Conservation (phyloP, 371 early-diverging fungal genomes). For the Lichtheimia ramosa region DNA sequence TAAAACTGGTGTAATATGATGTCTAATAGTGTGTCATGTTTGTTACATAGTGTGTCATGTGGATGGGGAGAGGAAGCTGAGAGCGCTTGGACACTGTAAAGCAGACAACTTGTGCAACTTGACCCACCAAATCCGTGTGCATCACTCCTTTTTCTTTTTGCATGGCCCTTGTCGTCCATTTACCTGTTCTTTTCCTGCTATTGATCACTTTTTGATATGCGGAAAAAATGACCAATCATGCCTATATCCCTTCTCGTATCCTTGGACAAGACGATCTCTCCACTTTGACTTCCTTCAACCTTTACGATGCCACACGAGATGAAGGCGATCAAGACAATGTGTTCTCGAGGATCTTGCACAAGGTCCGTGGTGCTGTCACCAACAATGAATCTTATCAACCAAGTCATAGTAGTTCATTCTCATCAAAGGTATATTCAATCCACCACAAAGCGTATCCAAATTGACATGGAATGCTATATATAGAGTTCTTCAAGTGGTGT, state of each 20-base stretch:
- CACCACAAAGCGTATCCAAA: no score
- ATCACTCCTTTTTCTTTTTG: background rate
- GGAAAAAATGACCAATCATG: slow-evolving; percentile 8
- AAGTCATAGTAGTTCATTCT: slow-evolving; percentile 3
- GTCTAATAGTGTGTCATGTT: no score
- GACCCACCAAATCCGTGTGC: background rate
- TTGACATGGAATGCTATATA: no score
- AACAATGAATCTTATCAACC: slow-evolving; percentile 2
- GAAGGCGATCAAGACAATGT: slow-evolving; percentile 56
- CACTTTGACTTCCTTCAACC: slow-evolving; percentile 49
- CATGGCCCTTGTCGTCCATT: background rate
- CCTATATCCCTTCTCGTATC: slow-evolving; percentile 21
- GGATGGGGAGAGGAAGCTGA: no score
- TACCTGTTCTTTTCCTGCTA: background rate
- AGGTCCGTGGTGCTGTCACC: slow-evolving; percentile 56
- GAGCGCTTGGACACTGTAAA: no score
- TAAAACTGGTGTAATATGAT: no score
- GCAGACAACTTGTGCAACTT: no score
- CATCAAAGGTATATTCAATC: background rate
- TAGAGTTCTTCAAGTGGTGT: no score
- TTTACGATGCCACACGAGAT: slow-evolving; percentile 32
- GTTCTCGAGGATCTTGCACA: slow-evolving; percentile 59
- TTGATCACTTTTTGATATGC: background rate
- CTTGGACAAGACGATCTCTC: slow-evolving; percentile 29
- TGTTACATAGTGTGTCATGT: no score